phyloP scores from a whole-genome alignment of 805 yeast species.

The Kuraishia borneana region DNA sequence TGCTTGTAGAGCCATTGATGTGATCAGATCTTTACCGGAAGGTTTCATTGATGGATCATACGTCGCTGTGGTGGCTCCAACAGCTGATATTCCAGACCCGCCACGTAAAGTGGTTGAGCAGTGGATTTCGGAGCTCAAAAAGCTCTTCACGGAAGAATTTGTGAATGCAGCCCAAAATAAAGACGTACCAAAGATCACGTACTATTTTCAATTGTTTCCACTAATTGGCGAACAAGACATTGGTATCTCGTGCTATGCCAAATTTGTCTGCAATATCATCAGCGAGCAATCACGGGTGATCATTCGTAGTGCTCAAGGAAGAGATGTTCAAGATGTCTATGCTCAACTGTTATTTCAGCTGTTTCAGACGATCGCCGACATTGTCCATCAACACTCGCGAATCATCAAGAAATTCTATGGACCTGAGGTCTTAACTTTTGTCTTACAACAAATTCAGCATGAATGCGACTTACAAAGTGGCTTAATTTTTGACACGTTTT shows the following conservation, averaged over 20 bases:
- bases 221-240: conserved; percentile 57
- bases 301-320: conserved; percentile 32
- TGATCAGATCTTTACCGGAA: conserved; percentile 41
- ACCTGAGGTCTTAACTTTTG: conserved; percentile 44
- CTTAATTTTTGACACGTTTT: conserved; percentile 73
- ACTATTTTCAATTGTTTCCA: conserved; percentile 81
- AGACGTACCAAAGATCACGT: conserved; percentile 61
- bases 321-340: conserved; percentile 33
- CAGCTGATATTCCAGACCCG: conserved; percentile 71
- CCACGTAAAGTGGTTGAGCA: conserved; percentile 47
- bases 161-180: conserved; percentile 53
- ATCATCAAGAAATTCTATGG: conserved; percentile 73
- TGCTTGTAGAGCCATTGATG: conserved; percentile 63
- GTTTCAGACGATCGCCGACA: conserved; percentile 75
- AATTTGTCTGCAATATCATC: conserved; percentile 76
- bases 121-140: conserved; percentile 51
- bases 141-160: conserved; percentile 51
- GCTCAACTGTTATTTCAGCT: conserved; percentile 53
- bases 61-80: conserved; percentile 76
- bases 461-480: conserved; percentile 95
- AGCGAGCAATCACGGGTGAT: conserved; percentile 67
- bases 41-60: conserved; percentile 49
- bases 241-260: conserved; percentile 76
- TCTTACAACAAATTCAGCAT: conserved; percentile 63
- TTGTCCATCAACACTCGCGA: conserved; percentile 77